Base-by-base conservation (phyloP, 2,329 filamentous ascomycete species). In the Aspergillus fumigatus region DNA sequence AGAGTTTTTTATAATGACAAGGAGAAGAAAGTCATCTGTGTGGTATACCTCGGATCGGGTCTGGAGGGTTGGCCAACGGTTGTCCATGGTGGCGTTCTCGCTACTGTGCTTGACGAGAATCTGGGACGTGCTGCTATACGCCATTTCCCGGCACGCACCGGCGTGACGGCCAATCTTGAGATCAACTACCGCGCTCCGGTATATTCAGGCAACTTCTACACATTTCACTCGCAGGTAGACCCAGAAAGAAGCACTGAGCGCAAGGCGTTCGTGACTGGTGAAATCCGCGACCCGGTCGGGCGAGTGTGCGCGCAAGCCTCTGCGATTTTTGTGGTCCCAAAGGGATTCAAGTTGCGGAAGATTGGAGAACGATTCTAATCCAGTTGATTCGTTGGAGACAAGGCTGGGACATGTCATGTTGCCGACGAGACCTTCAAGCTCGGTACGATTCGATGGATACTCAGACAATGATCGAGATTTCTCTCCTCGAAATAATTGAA, bases 31-130 rank as follows among this genome's bases (percentile, higher is more conserved):
- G 70, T 85, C 35, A 75, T 87, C 10, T 82, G 80, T 51, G 79
- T 92, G n/a, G 76, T 92, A 4, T 88, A 81, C 77, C 80, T 92
- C 53, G 89, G 89, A 6, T 71, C 77, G n/a, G 82, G 78, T 1
- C 68, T 88, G 21, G 77, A 81, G 50, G 88, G 89, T 3, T 92
- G 88, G 87, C 88, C 88, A 1, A 81, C 82, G 11, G 78, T 89
- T 43, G 84, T 85, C 52, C 89, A 93, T 74, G 89, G 89, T 54
- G 89, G 89, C 14, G 78, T 81, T 6, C 79, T 89, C 50, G 87
- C 86, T 7, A 90, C 86, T 0, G 71, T 89, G 3, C 73, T 92
- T 40, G 84, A 89, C 69, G 89, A 92, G 75, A 82, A 81, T 52
- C 78, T 90, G 59, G 84, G 85, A n/a, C 79, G 87, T 47, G 85